Evolutionary conservation across 768 basidiomycete species (phyloP).

Genomic region (Auriscalpium vulgare): DNA sequence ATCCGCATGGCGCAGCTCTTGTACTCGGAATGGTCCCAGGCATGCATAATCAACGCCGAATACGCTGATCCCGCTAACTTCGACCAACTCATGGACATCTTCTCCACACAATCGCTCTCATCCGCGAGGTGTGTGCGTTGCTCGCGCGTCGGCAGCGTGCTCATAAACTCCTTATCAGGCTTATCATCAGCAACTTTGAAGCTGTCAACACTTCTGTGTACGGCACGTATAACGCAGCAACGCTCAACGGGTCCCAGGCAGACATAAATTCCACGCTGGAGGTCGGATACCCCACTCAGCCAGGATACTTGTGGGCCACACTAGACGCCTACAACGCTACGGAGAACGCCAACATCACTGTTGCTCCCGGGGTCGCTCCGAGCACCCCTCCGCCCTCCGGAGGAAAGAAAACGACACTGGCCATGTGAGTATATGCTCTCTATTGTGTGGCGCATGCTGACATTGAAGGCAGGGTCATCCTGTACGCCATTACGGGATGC

Average conservation of each 20-base stretch:
- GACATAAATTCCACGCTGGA: slow-evolving; percentile 37
- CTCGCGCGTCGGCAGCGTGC: not conserved
- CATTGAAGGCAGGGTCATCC: slow-evolving; percentile 50
- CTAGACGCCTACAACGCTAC: slow-evolving; percentile 61
- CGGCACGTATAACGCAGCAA: slow-evolving; percentile 49
- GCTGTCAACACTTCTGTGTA: slow-evolving; percentile 43
- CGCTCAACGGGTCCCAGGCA: slow-evolving; percentile 46
- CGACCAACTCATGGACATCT: slow-evolving; percentile 70
- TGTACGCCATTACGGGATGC: slow-evolving; percentile 84
- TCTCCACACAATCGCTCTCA: slow-evolving; percentile 57
- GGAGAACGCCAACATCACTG: slow-evolving; percentile 20
- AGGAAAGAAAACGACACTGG: slow-evolving; percentile 32
- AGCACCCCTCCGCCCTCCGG: slow-evolving; percentile 1
- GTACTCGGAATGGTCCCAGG: slow-evolving; percentile 64
- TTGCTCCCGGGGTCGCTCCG: slow-evolving; percentile 18
- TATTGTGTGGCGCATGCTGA: slow-evolving; percentile 1
- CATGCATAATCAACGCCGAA: slow-evolving; percentile 68
- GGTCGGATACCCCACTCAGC: slow-evolving; percentile 33
- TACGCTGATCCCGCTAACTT: slow-evolving; percentile 59
- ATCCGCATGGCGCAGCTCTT: slow-evolving; percentile 42
- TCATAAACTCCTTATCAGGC: slow-evolving; percentile 29
- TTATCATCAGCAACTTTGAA: slow-evolving; percentile 51
- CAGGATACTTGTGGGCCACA: slow-evolving; percentile 65
- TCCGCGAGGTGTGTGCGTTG: slow-evolving; percentile 38
- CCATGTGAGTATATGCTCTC: slow-evolving; percentile 49